Conservation (phyloP, 2,329 filamentous ascomycete species). For the Paramyrothecium roridum region DNA sequence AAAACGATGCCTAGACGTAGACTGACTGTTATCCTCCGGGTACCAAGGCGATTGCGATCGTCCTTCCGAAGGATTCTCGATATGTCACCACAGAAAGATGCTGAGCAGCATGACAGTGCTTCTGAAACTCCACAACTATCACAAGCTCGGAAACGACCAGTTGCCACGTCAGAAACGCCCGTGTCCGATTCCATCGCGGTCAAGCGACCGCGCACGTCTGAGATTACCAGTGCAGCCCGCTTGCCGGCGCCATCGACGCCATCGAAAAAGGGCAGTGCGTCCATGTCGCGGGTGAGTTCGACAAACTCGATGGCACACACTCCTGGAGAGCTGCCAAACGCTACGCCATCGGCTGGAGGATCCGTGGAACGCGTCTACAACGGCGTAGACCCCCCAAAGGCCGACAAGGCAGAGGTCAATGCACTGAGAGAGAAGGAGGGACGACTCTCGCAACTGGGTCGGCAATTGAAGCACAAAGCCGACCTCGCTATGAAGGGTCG, state of each 20-base stretch:
- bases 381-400: conserved; percentile 24
- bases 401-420: conserved; percentile 18
- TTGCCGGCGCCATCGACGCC: conserved; percentile 46
- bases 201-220: conserved; percentile 42
- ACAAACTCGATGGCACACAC: conserved; percentile 51
- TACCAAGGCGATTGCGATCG: conserved; percentile 44
- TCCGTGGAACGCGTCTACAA: conserved; percentile 24
- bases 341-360: conserved; percentile 22
- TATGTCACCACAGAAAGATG: conserved; percentile 37
- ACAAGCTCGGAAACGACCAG: conserved; percentile 48
- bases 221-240: conserved; percentile 29
- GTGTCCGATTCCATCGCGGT: conserved; percentile 30
- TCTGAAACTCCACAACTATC: conserved; percentile 31
- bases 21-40: conserved; percentile 43
- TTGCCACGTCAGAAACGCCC: conserved; percentile 26
- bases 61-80: conserved; percentile 44
- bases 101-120: conserved; percentile 26
- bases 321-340: conserved; percentile 40
- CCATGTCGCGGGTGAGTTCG: conserved; percentile 53
- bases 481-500: conserved; percentile 37
- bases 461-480: conserved; percentile 51
- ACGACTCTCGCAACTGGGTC: conserved; percentile 38
- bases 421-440: conserved; percentile 31
- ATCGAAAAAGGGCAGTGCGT: conserved; percentile 43
- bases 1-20: conserved; percentile 17